A percentile compares a stretch with the other conserved stretches of the same genome.
These are phyloP conservation scores for Sugiyamaella smithiae DNA, from an alignment of 805 yeast genomes.

Conservation along the genomic window DNA sequence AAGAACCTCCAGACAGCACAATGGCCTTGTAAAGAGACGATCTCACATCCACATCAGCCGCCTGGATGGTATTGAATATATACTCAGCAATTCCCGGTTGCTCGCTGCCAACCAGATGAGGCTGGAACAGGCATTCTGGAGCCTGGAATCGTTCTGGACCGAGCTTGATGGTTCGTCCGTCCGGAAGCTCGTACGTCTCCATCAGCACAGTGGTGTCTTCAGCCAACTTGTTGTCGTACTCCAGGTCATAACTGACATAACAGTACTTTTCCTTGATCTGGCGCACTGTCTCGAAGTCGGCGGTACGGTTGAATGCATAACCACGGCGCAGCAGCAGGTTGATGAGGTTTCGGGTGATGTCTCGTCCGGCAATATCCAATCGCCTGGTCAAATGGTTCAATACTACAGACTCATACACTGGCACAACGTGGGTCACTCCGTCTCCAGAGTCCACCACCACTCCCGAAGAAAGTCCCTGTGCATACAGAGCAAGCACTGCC, in stretches of 20 bases:
- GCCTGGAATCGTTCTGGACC: slow-evolving; percentile 97
- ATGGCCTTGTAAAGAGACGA: slow-evolving; percentile 85
- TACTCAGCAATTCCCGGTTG: slow-evolving; percentile 96
- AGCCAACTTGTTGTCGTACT: slow-evolving; percentile 80
- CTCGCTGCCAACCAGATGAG: slow-evolving; percentile 89
- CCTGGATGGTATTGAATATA: slow-evolving; percentile 85
- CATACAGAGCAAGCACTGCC: slow-evolving; percentile 96
- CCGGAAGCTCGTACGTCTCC: slow-evolving; percentile 90
- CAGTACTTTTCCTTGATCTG: slow-evolving; percentile 95
- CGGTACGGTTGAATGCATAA: slow-evolving; percentile 96
- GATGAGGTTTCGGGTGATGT: slow-evolving; percentile 94
- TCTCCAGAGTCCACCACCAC: slow-evolving; percentile 99
- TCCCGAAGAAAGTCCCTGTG: slow-evolving; percentile 94
- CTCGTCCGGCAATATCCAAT: slow-evolving; percentile 96
- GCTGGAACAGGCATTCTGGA: slow-evolving; percentile 96
- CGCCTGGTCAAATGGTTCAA: slow-evolving; percentile 89
- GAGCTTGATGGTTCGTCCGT: slow-evolving; percentile 88
- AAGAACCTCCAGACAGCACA: slow-evolving; percentile 95
- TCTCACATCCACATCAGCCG: slow-evolving; percentile 92
- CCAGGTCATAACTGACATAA: slow-evolving; percentile 92
- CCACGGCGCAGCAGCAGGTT: slow-evolving; percentile 91
- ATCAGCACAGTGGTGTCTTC: slow-evolving; percentile 95
- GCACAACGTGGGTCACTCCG: slow-evolving; percentile 97
- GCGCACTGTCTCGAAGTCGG: slow-evolving; percentile 97
- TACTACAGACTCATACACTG: slow-evolving; percentile 97